Base-by-base conservation (phyloP, 1,284 basidiomycete species). In the Puccinia triticina region DNA sequence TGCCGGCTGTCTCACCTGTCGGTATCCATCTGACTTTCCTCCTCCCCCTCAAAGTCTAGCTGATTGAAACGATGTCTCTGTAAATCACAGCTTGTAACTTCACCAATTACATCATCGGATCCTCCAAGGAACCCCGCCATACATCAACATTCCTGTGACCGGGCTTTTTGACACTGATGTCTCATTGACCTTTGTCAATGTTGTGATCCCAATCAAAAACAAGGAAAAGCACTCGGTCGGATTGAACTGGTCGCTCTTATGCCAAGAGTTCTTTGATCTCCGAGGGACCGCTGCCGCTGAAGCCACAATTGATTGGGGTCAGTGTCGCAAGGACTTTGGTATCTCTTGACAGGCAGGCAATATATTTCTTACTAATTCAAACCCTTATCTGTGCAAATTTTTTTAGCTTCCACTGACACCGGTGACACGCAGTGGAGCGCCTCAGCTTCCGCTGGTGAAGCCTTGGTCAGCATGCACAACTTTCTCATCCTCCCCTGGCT, bases 111-210 rank as follows among this genome's bases (percentile, higher is more conserved):
- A 97, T 98, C 91, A 98, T 96, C 86, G 93, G 94, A 86, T 98
- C 96, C 83, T 99, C 98, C 94, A 99, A 98, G 91, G 96, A 99
- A 90, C 96, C 96, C 86, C 94, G 96, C 86, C 96, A 83, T 99
- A 99, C 89, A 96, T 98, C 89, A 99, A 99, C 92, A 98, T 99
- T 89, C 96, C 96, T 86, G 96, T 99, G 88, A 98, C 99, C 87
- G 96, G 96, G 83, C 92, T 99, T 86, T 95, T 93, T 90, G 96
- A 99, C 90, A 97, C 96, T 85, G 97, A 99, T 89, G 95, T 96
- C 73, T 94, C 95, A 82, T 91, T 99, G 87, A 92, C 95, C 89
- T 97, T 95, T 88, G 95, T 99, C 88, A 97, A 99, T 88, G 92
- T 99, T 87, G 96, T 94, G 84, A 98, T 99, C 89, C 97, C 96